Evolutionary conservation across 164 flowering plant genomes (phyloP), one percentile per base, ranked within the genome.

Genomic region (Vitis cinerea): DNA sequence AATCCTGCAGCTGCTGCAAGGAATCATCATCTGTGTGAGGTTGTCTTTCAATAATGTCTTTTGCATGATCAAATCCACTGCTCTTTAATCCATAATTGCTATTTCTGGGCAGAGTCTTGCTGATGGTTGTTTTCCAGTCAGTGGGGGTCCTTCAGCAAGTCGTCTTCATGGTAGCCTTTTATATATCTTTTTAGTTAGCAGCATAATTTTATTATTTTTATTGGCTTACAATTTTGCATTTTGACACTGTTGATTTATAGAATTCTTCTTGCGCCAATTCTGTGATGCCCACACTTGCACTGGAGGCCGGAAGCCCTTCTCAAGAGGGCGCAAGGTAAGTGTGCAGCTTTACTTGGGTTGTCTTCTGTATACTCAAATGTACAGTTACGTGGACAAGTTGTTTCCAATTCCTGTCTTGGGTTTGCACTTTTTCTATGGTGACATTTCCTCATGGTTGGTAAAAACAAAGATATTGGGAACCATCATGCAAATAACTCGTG

Each of bases 1-100:
- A 93, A 91, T 77, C 92, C 94, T 70, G 94, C 98, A 52, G 97
- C 94, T 62, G 88, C 92, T 72, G 84, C 88, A 53, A 87, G 84
- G 72, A 93, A 93, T 72, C 77, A 61, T 17, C 98, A 86, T 79
- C 76, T 89, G 55, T 93, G 98, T 75, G 97, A 93, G 94, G 98
- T 91, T 72, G 71, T 30, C 23, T 71, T 50, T 64, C 16, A 65
- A n/a, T 70, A 17, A 61, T 65, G 50, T 5, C 17, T 15, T 71
- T 11, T 55, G 27, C 27, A 23, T 37, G 44, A 37, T n/a, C 2
- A 13, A 11, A 56, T 62, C 30, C 44, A 16, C 7, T 50, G 29
- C 29, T 56, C 48, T 56, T 65, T 69, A 23, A 51, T 61, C 65
- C 66, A 59, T 60, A n/a, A 66, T 37, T 59, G 17, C 17, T 7